A percentile compares a stretch with the other conserved stretches of the same genome.
phyloP scores from a whole-genome alignment of 441 rosid species.

The Gossypium aridum region DNA sequence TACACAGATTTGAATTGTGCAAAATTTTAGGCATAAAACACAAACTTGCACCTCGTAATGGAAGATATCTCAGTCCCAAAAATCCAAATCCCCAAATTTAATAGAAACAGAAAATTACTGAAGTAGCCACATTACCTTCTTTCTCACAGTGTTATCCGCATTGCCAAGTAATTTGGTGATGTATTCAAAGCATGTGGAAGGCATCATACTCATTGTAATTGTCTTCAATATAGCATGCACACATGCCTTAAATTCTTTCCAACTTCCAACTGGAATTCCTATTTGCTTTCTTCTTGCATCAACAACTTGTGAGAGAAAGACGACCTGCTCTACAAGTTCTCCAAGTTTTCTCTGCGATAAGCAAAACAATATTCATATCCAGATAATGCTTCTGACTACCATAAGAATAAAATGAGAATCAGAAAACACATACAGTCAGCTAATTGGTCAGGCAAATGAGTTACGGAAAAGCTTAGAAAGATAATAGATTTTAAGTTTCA shows the following conservation, averaged over 20 bases:
- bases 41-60: not conserved
- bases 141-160: constrained; percentile 50
- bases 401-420: not conserved
- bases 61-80: constrained; percentile 1
- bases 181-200: constrained; percentile 70
- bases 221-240: constrained; percentile 55
- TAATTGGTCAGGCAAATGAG: not conserved
- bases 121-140: constrained; percentile 56
- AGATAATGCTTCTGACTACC: not conserved
- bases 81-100: not conserved
- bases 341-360: constrained; percentile 56
- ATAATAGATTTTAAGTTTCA: not conserved
- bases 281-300: constrained; percentile 48
- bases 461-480: not conserved
- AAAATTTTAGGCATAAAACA: not conserved
- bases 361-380: constrained; percentile 7
- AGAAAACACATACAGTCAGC: not conserved
- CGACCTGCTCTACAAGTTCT: constrained; percentile 74
- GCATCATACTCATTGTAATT: constrained; percentile 50
- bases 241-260: constrained; percentile 53
- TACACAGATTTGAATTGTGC: not conserved
- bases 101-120: not conserved
- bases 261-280: constrained; percentile 29
- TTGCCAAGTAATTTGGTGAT: constrained; percentile 60
- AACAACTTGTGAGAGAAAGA: constrained; percentile 41